A percentile compares a stretch with the other conserved stretches of the same genome.
Evolutionary conservation across 202 grass and related monocot genomes (phyloP).

Genomic region (Carex sylvatica): DNA sequence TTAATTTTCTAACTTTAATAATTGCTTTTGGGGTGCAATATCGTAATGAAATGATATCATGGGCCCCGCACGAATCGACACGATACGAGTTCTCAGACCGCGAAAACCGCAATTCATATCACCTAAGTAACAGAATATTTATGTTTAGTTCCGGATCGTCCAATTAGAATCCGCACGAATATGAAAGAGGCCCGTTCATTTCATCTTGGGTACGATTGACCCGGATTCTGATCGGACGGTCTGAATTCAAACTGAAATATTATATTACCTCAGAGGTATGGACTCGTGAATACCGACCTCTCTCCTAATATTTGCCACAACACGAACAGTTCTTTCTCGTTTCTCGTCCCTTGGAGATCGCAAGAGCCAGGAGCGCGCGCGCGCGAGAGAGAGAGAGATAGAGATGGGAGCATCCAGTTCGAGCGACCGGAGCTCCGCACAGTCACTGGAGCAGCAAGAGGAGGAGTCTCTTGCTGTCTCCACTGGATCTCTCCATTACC

Average conservation of each 20-base stretch:
- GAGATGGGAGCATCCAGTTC: constrained; percentile 73
- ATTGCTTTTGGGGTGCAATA: background rate
- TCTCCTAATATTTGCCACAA: constrained; percentile 16
- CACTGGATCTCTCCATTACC: constrained; percentile 52
- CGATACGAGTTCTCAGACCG: background rate
- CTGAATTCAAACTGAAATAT: no score
- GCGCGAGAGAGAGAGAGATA: background rate
- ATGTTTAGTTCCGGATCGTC: no score
- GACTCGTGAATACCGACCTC: background rate
- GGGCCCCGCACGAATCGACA: background rate
- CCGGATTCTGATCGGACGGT: no score
- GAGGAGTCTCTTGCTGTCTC: constrained; percentile 64
- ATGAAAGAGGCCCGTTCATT: no score
- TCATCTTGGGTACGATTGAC: no score
- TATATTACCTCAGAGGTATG: no score
- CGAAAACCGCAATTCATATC: background rate
- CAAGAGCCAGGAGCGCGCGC: background rate
- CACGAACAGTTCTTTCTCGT: background rate
- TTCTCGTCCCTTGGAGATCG: constrained; percentile 19
- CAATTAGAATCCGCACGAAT: no score
- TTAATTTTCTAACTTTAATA: no score
- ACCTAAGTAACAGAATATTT: no score
- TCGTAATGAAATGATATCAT: background rate
- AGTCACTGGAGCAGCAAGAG: constrained; percentile 48
- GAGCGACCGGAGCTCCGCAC: constrained; percentile 29